These are phyloP conservation scores for Miamiensis avidus DNA, from an alignment of 169 alveolate genomes.

Conservation along the genomic window DNA sequence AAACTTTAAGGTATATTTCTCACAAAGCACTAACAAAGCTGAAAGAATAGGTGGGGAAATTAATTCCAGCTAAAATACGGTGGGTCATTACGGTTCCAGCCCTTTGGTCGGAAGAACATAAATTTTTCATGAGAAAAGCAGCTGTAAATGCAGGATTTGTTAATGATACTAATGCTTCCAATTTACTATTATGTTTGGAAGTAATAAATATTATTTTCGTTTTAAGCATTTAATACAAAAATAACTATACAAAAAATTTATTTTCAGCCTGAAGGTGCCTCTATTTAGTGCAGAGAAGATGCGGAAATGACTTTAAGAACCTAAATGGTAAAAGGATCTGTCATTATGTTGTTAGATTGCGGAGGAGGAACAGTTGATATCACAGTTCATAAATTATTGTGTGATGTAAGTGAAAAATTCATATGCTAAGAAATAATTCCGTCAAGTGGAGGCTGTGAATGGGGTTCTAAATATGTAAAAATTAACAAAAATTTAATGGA, in stretches of 20 bases:
- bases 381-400: slow-evolving; percentile 80
- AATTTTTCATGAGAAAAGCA: slow-evolving; percentile 87
- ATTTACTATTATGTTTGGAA: slow-evolving; percentile 81
- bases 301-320: slow-evolving; percentile 73
- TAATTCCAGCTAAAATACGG: slow-evolving; percentile 79
- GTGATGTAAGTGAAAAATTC: slow-evolving; percentile 83
- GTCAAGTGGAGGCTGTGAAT: slow-evolving; percentile 90
- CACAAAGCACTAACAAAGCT: slow-evolving; percentile 83
- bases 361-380: slow-evolving; percentile 92
- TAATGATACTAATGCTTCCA: slow-evolving; percentile 71
- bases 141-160: slow-evolving; percentile 88
- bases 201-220: background rate
- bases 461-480: slow-evolving; percentile 90
- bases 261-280: slow-evolving; percentile 85
- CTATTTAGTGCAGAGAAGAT: slow-evolving; percentile 87
- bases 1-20: slow-evolving; percentile 78
- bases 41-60: slow-evolving; percentile 85
- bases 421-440: slow-evolving; percentile 87
- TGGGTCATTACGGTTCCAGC: slow-evolving; percentile 93
- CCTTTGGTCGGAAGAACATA: slow-evolving; percentile 88
- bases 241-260: background rate
- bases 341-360: slow-evolving; percentile 86
- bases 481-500: too few relatives aligned
- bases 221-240: background rate
- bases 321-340: slow-evolving; percentile 71